Evolutionary conservation across 495 filamentous ascomycete species (phyloP).

Genomic region (Xylaria nigripes): DNA sequence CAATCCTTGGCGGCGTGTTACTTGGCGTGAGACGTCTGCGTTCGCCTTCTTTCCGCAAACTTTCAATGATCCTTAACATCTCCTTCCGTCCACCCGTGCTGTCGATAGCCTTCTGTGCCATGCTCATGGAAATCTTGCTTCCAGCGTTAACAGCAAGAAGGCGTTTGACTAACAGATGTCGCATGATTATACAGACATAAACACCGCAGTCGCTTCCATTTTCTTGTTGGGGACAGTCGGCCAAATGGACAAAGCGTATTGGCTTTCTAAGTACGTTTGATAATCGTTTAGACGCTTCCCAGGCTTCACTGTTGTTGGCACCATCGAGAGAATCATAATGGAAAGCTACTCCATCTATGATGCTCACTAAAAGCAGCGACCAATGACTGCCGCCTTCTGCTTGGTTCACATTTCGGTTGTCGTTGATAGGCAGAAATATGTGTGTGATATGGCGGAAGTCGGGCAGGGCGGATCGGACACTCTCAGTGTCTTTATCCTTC

Average conservation of each 20-base stretch:
- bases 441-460: slow-evolving; percentile 78
- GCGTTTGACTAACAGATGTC: slow-evolving; percentile 72
- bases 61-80: slow-evolving; percentile 81
- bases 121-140: slow-evolving; percentile 87
- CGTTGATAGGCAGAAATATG: slow-evolving; percentile 95
- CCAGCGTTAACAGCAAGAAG: slow-evolving; percentile 66
- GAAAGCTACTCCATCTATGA: slow-evolving; percentile 85
- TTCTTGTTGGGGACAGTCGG: slow-evolving; percentile 84
- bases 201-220: slow-evolving; percentile 93
- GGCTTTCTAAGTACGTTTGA: slow-evolving; percentile 52
- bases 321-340: slow-evolving; percentile 90
- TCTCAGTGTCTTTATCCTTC: slow-evolving; percentile 66
- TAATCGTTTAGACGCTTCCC: slow-evolving; percentile 54
- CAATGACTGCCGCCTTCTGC: slow-evolving; percentile 91
- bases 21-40: slow-evolving; percentile 45
- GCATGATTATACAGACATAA: slow-evolving; percentile 91
- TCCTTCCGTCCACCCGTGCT: slow-evolving; percentile 68
- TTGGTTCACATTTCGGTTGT: slow-evolving; percentile 62
- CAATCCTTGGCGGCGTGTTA: slow-evolving; percentile 24
- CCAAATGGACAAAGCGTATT: slow-evolving; percentile 65
- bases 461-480: slow-evolving; percentile 65
- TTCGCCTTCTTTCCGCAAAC: slow-evolving; percentile 72
- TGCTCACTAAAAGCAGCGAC: slow-evolving; percentile 83
- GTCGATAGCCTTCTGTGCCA: slow-evolving; percentile 73
- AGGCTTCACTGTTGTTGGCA: slow-evolving; percentile 66